phyloP scores from a whole-genome alignment of 75 land plant species.

The Pinus tabuliformis region DNA sequence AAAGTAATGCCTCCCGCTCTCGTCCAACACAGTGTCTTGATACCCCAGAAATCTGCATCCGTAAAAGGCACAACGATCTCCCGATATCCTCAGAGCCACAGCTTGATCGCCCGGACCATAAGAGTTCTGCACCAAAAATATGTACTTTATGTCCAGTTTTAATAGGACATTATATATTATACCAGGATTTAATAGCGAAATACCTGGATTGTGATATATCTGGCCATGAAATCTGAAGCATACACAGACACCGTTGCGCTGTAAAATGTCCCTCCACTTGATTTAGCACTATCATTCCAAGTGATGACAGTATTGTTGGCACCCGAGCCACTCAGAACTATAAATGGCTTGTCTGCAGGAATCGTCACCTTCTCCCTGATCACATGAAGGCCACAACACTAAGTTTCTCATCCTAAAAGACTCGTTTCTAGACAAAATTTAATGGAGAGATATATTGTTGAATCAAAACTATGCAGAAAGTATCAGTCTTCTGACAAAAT shows the following conservation, averaged over 20 bases:
- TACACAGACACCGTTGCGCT: constrained; percentile 27
- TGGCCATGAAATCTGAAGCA: constrained; percentile 38
- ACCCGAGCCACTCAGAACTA: constrained; percentile 33
- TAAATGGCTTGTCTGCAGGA: constrained; percentile 26
- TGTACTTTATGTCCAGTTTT: constrained; percentile 15
- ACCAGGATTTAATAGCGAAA: too few relatives aligned
- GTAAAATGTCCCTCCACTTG: constrained; percentile 24
- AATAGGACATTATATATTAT: too few relatives aligned
- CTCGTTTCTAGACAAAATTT: too few relatives aligned
- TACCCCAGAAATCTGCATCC: constrained; percentile 12
- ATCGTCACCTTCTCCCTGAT: constrained; percentile 39
- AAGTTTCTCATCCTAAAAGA: too few relatives aligned
- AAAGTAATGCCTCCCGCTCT: constrained; percentile 24
- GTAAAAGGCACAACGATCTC: constrained; percentile 12
- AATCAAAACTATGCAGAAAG: too few relatives aligned
- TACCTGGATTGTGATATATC: constrained; percentile 43
- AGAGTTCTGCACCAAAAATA: constrained; percentile 10
- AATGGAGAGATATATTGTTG: too few relatives aligned
- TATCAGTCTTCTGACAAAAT: too few relatives aligned
- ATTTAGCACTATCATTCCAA: constrained; percentile 25
- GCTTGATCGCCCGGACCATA: constrained; percentile 18
- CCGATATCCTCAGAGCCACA: constrained; percentile 19
- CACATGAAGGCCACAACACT: too few relatives aligned
- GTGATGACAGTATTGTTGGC: constrained; percentile 21
- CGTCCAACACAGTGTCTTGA: constrained; percentile 25